phyloP scores from a whole-genome alignment of 2,329 filamentous ascomycete species.

The Ascochyta lentis region DNA sequence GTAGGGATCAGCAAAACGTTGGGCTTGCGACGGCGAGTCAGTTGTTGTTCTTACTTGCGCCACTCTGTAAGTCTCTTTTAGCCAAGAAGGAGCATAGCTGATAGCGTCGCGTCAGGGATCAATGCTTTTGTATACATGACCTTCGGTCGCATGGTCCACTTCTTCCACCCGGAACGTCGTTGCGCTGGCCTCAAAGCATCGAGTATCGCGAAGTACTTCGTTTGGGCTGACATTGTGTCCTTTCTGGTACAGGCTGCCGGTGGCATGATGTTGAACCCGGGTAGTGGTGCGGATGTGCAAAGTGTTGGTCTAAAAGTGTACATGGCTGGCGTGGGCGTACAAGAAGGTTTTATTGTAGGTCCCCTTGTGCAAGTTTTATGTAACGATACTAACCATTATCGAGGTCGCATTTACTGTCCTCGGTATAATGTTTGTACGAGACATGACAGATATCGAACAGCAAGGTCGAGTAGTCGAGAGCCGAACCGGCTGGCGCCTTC shows the following conservation, averaged over 20 bases:
- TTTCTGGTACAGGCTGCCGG: constrained; percentile 56
- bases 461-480: not conserved
- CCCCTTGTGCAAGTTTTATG: not conserved
- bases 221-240: constrained; percentile 53
- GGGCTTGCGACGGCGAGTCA: constrained; percentile 44
- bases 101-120: constrained; percentile 40
- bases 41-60: constrained; percentile 55
- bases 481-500: not conserved
- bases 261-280: constrained; percentile 45
- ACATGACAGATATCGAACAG: not conserved
- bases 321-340: constrained; percentile 44
- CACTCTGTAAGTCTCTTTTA: constrained; percentile 31
- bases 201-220: constrained; percentile 52
- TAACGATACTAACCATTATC: not conserved
- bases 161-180: constrained; percentile 45
- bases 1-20: constrained; percentile 49
- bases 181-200: constrained; percentile 47
- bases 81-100: not conserved
- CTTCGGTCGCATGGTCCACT: constrained; percentile 50
- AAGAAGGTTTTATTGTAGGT: constrained; percentile 40
- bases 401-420: not conserved
- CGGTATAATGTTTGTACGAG: not conserved
- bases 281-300: constrained; percentile 32
- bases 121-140: constrained; percentile 56
- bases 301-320: constrained; percentile 52